These are phyloP conservation scores for Talaromyces amestolkiae DNA, from an alignment of 2,329 filamentous ascomycete species.

Conservation along the genomic window DNA sequence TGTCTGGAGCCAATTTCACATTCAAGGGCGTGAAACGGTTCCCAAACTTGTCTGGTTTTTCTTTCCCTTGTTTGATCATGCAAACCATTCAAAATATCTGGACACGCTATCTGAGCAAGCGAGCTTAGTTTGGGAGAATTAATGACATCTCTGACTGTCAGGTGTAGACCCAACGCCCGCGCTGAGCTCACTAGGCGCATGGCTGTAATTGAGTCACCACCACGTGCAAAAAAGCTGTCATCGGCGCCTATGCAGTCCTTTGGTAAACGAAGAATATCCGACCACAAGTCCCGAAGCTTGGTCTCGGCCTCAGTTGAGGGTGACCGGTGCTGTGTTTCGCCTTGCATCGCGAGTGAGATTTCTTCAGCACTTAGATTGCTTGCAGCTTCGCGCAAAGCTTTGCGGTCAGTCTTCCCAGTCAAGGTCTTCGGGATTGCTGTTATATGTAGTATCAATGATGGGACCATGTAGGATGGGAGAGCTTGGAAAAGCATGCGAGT, in stretches of 20 bases:
- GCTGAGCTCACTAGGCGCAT: not conserved
- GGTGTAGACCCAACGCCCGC: not conserved
- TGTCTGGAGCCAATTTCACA: not conserved
- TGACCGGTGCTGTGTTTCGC: not conserved
- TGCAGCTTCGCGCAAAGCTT: not conserved
- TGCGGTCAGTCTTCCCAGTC: slow-evolving; percentile 8
- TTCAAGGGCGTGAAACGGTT: not conserved
- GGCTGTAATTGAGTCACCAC: slow-evolving; percentile 10
- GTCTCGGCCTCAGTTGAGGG: not conserved
- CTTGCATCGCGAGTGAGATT: not conserved
- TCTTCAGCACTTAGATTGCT: not conserved
- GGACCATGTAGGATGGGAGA: slow-evolving; percentile 11
- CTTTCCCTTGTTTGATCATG: not conserved
- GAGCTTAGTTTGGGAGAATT: not conserved
- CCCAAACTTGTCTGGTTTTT: not conserved
- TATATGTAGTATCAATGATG: slow-evolving; percentile 3
- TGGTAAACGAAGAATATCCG: not conserved
- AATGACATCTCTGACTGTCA: slow-evolving; percentile 1
- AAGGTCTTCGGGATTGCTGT: not conserved
- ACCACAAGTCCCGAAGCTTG: not conserved
- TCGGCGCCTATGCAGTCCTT: not conserved
- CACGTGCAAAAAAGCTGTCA: slow-evolving; percentile 5
- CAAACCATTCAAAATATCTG: not conserved
- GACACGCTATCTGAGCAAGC: not conserved
- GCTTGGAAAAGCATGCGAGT: not conserved